A percentile compares a stretch with the other conserved stretches of the same genome.
Evolutionary conservation across 805 yeast genomes (phyloP).

Genomic region (Lipomyces oligophaga): DNA sequence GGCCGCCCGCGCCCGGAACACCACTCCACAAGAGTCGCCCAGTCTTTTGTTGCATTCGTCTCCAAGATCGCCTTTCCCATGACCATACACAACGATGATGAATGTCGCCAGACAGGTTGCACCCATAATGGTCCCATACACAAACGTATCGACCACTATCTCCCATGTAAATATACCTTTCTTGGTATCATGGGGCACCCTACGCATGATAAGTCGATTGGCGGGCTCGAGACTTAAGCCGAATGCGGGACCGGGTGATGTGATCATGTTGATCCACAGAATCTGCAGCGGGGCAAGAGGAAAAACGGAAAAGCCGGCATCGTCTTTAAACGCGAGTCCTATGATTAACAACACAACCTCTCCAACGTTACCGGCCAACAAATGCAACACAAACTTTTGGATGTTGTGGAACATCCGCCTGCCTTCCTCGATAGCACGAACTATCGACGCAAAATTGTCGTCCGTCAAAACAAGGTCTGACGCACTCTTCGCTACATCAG

Average conservation of each 20-base stretch:
- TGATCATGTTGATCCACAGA: constrained; percentile 71
- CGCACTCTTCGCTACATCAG: constrained; percentile 83
- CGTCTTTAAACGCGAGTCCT: constrained; percentile 68
- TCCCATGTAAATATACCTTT: constrained; percentile 62
- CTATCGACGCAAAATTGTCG: constrained; percentile 74
- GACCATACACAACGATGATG: constrained; percentile 61
- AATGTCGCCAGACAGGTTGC: constrained; percentile 63
- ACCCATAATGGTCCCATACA: constrained; percentile 74
- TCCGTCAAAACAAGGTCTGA: constrained; percentile 72
- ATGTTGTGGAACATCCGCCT: constrained; percentile 74
- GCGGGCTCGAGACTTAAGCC: constrained; percentile 71
- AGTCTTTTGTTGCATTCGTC: constrained; percentile 54
- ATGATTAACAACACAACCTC: constrained; percentile 65
- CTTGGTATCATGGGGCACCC: constrained; percentile 57
- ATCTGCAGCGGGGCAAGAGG: constrained; percentile 79
- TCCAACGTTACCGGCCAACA: constrained; percentile 68
- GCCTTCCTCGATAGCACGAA: constrained; percentile 76
- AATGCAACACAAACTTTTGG: constrained; percentile 71
- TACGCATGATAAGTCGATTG: constrained; percentile 57
- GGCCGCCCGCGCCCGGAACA: constrained; percentile 71
- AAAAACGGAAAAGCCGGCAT: constrained; percentile 65
- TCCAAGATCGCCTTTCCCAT: constrained; percentile 65
- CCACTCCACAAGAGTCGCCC: constrained; percentile 51
- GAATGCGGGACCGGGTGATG: constrained; percentile 82
- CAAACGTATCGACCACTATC: constrained; percentile 62